Base-by-base conservation (phyloP, 257 asterid genomes). In the Perilla frutescens region DNA sequence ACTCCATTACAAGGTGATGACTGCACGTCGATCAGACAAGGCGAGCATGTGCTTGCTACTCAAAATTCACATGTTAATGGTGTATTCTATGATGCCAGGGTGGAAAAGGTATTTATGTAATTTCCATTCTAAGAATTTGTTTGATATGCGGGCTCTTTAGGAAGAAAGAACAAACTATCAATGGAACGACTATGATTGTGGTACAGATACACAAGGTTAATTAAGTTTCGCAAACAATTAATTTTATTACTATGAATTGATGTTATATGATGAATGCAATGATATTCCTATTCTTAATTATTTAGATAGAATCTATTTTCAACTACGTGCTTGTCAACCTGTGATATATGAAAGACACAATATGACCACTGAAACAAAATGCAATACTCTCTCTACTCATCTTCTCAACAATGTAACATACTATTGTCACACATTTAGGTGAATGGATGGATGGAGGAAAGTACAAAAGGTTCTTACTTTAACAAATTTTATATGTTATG, bases 1-100 rank as follows among this genome's bases (percentile, higher is more conserved):
- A 66, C 67, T 78, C 90, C 91, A 63, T 78, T 88, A 66, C 82
- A 84, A 70, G 84, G 83, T 62, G 84, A 74, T 64, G 84, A 82
- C 59, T 88, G 95, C 81, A 73, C 80, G 12, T 78, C 74, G 54
- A 60, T 88, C 48, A 70, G 66, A 59, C 78, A 71, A 77, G 85
- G 83, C 2, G 72, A 84, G 11, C 80, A 12, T 54, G 83, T 84
- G 73, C 85, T 84, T 63, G 88, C 88, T 53, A 64, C 87, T 66
- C 54, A 41, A 36, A 65, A 71, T 65, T 54, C 78, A 59, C 74
- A 31, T 14, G 74, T 26, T 41, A 54, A 75, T 77, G 67, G 68
- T 48, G 70, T 64, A 60, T 84, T 72, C 63, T 81, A 44, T 68
- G 85, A 84, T 43, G 87, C 87, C 45, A 76, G 11, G 71, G 81